Percentiles rank a stretch among this genome's conserved stretches.
Conservation (phyloP, 768 basidiomycete genomes). For the Podaxis pistillaris region DNA sequence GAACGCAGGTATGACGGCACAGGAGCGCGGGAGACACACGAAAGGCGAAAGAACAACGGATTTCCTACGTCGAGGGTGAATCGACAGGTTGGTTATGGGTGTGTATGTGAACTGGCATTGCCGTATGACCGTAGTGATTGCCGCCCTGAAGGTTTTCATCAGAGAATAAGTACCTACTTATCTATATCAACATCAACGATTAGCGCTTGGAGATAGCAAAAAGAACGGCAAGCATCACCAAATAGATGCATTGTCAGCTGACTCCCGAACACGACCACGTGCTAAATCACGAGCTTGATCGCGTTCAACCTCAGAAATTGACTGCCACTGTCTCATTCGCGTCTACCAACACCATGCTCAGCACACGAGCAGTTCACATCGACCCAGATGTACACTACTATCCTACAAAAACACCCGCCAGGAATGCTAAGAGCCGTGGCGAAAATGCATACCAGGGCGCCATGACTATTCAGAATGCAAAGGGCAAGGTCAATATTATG, state of each 20-base stretch:
- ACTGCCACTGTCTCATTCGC: no score
- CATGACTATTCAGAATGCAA: conserved; percentile 46
- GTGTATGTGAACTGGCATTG: not conserved
- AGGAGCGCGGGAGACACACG: not conserved
- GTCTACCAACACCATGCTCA: conserved; percentile 30
- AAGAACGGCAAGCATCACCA: not conserved
- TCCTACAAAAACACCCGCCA: conserved; percentile 56
- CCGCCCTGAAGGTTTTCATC: not conserved
- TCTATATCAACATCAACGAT: not conserved
- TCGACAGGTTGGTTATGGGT: not conserved
- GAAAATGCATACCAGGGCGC: conserved; percentile 51
- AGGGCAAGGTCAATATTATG: conserved; percentile 25
- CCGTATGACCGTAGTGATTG: not conserved
- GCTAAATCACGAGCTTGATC: not conserved
- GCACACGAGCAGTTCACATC: conserved; percentile 33
- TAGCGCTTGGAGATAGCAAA: not conserved
- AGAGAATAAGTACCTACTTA: no score
- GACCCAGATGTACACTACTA: conserved; percentile 28
- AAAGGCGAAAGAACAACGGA: not conserved
- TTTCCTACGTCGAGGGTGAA: not conserved
- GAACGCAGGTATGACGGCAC: not conserved
- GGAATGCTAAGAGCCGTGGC: conserved; percentile 36
- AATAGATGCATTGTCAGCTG: not conserved
- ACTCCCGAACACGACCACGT: not conserved
- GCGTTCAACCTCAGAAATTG: not conserved